Base-by-base conservation (phyloP, 306 rosid species). In the Oemleria cerasiformis region DNA sequence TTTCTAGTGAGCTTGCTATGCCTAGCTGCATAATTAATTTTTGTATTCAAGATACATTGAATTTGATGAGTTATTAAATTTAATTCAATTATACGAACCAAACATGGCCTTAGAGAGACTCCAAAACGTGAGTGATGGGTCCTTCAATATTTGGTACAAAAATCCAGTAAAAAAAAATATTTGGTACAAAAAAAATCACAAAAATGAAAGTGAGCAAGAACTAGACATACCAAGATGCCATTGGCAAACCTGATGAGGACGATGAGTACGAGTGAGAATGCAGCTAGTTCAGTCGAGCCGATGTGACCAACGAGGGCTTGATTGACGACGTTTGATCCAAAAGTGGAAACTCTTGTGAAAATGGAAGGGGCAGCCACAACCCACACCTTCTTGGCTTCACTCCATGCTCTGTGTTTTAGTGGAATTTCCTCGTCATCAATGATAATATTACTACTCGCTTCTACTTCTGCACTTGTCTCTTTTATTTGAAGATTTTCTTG, bases 1-100 rank as follows among this genome's bases (percentile, higher is more conserved):
- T 88, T 81, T 81, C 86, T 68, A 85, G 61, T 8, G 92, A 90
- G 85, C 92, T 85, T n/a, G 92, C 88, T 88, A 88, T 88, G 5
- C 92, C 92, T 44, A 88, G 61, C 92, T 88, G 68, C 73, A 78
- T 7, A n/a, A 12, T 25, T 1, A 25, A 25, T 25, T 25, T 25
- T 25, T 2, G 30, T 25, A 25, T 25, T 25, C 30, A 25, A 25
- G 30, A 25, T 25, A 25, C 3, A 30, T 2, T 30, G 3, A 30
- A 30, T 30, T 30, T 30, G 2, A 30, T 2, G 36, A 30, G 36
- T 30, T 30, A 30, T 1, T 2, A 30, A 30, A 30, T 30, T 30
- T 4, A 30, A 30, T 30, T 30, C 30, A 25, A 25, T 25, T 25
- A 1, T 2, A 30, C 36, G 0, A 2, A 30, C 36, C 36, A 30